Conservation (phyloP, 2,329 filamentous ascomycete species). For the Paecilomyces formosus region DNA sequence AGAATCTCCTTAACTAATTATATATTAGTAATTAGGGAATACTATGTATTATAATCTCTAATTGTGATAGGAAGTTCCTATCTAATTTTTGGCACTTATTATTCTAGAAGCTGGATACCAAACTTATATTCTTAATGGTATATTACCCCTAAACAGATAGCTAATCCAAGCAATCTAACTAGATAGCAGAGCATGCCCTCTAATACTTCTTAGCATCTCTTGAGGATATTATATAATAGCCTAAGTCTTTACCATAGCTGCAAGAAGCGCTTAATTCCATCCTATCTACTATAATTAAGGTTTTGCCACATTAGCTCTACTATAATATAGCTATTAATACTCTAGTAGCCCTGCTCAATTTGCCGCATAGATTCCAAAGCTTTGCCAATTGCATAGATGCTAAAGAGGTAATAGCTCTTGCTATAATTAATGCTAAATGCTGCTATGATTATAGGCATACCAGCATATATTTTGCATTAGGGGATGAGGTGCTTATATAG, state of each 20-base stretch:
- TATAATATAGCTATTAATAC: background rate
- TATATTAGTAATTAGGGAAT: background rate
- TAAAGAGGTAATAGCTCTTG: background rate
- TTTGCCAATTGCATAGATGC: background rate
- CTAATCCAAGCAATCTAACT: background rate
- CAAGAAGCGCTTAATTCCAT: background rate
- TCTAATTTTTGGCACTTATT: background rate
- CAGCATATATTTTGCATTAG: background rate
- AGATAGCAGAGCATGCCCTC: background rate
- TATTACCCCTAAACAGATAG: background rate
- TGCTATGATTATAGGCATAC: background rate
- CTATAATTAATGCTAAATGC: background rate
- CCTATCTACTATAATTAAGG: background rate
- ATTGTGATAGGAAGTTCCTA: background rate
- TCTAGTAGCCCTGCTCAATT: background rate
- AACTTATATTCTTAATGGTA: background rate
- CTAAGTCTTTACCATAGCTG: background rate
- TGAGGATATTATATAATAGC: background rate
- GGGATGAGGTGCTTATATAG: background rate
- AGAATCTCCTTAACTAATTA: background rate
- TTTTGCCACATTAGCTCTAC: background rate
- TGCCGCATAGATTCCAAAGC: background rate
- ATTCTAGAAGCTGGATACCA: background rate
- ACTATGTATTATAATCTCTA: background rate
- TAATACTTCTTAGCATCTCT: background rate